phyloP scores from a whole-genome alignment of 2,329 filamentous ascomycete species.

The Colletotrichum higginsianum region DNA sequence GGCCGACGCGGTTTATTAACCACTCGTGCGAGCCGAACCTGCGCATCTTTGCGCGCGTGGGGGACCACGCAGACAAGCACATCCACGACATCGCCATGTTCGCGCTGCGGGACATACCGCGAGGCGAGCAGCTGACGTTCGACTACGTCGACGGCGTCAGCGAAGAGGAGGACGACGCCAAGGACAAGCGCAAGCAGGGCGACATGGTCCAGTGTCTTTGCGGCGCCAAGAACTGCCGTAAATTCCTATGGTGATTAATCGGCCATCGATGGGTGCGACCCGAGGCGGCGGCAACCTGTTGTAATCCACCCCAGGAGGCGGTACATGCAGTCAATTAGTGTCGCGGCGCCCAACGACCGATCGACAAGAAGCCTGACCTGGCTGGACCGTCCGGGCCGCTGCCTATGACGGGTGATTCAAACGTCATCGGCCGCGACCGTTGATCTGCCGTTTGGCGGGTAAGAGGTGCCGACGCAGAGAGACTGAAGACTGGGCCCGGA shows the following conservation, averaged over 20 bases:
- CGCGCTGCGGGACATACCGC: constrained; percentile 75
- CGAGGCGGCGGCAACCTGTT: too few species aligned
- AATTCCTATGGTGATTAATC: constrained; percentile 73
- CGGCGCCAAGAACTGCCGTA: constrained; percentile 75
- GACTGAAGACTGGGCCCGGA: constrained; percentile 3
- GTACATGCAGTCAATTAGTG: background rate
- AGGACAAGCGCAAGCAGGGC: constrained; percentile 61
- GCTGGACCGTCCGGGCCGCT: background rate
- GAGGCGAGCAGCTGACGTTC: constrained; percentile 81
- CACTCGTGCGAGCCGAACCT: constrained; percentile 86
- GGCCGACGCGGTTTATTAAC: constrained; percentile 86
- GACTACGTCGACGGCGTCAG: constrained; percentile 81
- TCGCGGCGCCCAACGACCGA: background rate
- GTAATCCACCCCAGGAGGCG: background rate
- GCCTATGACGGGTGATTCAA: constrained; percentile 6
- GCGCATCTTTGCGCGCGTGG: constrained; percentile 83
- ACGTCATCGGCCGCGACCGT: constrained; percentile 19
- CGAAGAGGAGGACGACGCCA: constrained; percentile 62
- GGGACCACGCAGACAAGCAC: constrained; percentile 80
- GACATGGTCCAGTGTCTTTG: constrained; percentile 75
- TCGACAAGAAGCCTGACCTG: background rate
- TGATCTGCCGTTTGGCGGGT: background rate
- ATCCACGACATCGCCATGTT: constrained; percentile 86
- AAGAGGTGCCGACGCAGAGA: background rate
- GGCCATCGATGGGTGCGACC: too few species aligned